These are phyloP conservation scores for Rhizophagus sp. DNA, from an alignment of 192 early-diverging fungal species.

Conservation along the genomic window DNA sequence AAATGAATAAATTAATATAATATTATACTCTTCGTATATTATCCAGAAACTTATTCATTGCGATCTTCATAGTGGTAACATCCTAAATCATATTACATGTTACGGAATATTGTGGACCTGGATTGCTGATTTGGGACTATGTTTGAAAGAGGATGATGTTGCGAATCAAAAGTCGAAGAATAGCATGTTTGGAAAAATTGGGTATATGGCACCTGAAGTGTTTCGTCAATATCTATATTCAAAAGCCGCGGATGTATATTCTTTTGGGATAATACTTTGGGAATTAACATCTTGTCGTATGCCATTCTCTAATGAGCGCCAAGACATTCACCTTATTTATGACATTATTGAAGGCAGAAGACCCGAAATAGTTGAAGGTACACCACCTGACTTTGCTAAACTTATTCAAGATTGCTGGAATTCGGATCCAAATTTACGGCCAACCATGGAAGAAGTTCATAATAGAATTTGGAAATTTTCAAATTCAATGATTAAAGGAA, in stretches of 20 bases:
- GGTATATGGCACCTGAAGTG: constrained; percentile 19
- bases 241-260: constrained; percentile 2
- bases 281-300: neutral
- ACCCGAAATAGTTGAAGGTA: constrained; percentile 36
- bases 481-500: too few species aligned
- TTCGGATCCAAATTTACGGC: constrained; percentile 35
- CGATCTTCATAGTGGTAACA: neutral
- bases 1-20: too few species aligned
- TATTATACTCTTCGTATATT: too few species aligned
- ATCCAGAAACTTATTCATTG: neutral
- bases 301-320: neutral
- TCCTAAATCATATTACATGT: neutral
- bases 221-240: neutral
- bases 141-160: neutral
- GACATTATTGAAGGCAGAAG: constrained; percentile 35
- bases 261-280: constrained; percentile 22
- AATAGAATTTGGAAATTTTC: neutral
- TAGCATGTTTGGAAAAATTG: neutral
- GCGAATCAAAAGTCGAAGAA: neutral
- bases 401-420: constrained; percentile 44
- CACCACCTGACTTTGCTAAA: constrained; percentile 34
- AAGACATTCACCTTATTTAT: neutral
- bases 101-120: neutral
- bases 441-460: neutral
- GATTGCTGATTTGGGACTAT: neutral